A percentile compares a stretch with the other conserved stretches of the same genome.
phyloP scores from a whole-genome alignment of 257 asterid genomes.

The Perilla frutescens region DNA sequence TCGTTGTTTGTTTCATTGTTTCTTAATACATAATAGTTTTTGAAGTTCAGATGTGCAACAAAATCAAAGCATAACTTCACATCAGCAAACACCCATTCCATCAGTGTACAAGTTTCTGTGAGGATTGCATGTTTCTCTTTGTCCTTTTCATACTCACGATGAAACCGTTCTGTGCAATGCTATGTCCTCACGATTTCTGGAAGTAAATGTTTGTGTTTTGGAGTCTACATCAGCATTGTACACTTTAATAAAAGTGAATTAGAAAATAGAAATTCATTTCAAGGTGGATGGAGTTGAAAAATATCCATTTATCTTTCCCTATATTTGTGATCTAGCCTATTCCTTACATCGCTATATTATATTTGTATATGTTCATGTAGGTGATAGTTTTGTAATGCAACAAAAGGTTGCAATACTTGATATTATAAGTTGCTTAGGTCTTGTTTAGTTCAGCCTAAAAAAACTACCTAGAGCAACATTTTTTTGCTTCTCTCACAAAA shows the following conservation, averaged over 20 bases:
- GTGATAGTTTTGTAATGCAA: neutral
- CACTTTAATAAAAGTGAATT: neutral
- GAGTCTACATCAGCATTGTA: slow-evolving; percentile 1
- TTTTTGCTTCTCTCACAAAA: neutral
- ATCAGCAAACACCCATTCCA: neutral
- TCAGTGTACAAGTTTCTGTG: neutral
- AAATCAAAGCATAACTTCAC: slow-evolving; percentile 7
- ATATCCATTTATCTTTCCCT: slow-evolving; percentile 1
- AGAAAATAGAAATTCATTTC: neutral
- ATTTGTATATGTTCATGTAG: neutral
- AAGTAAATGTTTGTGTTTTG: neutral
- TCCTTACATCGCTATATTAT: neutral
- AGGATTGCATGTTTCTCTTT: neutral
- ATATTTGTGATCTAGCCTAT: neutral
- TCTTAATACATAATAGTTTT: neutral
- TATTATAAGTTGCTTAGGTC: neutral
- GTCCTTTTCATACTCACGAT: slow-evolving; percentile 16
- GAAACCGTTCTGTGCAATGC: neutral
- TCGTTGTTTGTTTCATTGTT: slow-evolving; percentile 18
- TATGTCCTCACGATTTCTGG: neutral
- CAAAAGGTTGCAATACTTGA: slow-evolving; percentile 10
- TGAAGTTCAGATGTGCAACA: slow-evolving; percentile 6
- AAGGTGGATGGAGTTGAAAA: neutral
- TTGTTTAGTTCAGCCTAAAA: slow-evolving; percentile 12
- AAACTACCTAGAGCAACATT: neutral